Evolutionary conservation across 2,329 filamentous ascomycete species (phyloP), one percentile per base, ranked within the genome.

Genomic region (Pseudogymnoascus sp.): DNA sequence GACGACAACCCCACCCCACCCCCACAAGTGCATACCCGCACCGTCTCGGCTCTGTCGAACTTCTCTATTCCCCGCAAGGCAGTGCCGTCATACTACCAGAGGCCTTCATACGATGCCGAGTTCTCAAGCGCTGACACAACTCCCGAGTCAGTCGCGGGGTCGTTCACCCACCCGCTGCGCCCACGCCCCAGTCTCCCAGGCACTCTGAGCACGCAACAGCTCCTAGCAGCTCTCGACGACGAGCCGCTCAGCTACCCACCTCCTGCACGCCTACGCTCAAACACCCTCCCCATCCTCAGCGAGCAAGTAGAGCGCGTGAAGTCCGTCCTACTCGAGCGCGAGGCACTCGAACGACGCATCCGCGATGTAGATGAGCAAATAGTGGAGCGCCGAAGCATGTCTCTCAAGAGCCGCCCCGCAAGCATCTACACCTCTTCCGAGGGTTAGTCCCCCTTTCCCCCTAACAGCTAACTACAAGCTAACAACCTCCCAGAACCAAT

Each of bases 361-460:
- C 80, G 79, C 64, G 79, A 85, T 67, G 86, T 88, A 62, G 82
- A 88, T 61, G 79, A 82, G 60, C 76, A 83, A 21, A 79, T 86
- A 23, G 72, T 73, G 40, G 83, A 86, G 75, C 80, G 83, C 64
- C 83, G 85, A 73, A 87, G 82, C 71, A 73, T 85, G 35, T 86
- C 84, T 66, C 67, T 78, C 17, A 70, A 65, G 23, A 71, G 71
- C 59, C 67, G 72, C 17, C 71, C 72, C 3, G 67, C 65, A 19
- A 72, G 70, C 59, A 67, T 72, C 17, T 71, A 72, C 59, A 68
- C 67, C 0, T 69, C 69, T 26, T 64, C 65, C 23, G 65, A 69
- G 63, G 70, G 71, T 72, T 64, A 17, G 46, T 56, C 23, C 7
- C 50, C 35, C 29, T 1, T 11, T 13, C 31, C 31, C 7, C 6